Evolutionary conservation across 2,329 filamentous ascomycete genomes (phyloP).

Genomic region (Fusarium circinatum): DNA sequence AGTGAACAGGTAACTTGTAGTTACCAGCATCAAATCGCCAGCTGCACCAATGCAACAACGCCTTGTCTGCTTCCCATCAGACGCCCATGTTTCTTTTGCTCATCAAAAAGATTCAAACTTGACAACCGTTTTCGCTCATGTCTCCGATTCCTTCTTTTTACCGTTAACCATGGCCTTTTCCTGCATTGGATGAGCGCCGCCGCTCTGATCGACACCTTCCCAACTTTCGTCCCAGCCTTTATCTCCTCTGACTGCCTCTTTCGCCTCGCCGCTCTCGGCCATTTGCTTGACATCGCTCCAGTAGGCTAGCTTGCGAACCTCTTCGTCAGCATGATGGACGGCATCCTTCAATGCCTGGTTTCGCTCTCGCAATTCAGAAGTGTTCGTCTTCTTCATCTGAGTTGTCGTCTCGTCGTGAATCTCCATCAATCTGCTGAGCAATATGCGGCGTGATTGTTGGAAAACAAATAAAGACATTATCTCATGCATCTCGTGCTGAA

Average conservation of each 20-base stretch:
- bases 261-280: constrained; percentile 62
- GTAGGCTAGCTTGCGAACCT: constrained; percentile 84
- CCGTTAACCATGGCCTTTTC: constrained; percentile 36
- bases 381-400: constrained; percentile 52
- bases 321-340: constrained; percentile 79
- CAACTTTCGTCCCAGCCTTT: constrained; percentile 54
- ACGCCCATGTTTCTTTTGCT: background rate
- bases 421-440: constrained; percentile 77
- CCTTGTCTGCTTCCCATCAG: constrained; percentile 1
- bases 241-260: constrained; percentile 54
- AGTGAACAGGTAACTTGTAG: background rate
- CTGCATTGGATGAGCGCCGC: constrained; percentile 53
- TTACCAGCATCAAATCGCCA: background rate
- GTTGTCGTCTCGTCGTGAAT: constrained; percentile 58
- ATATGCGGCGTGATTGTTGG: constrained; percentile 82
- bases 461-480: constrained; percentile 91
- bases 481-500: constrained; percentile 81
- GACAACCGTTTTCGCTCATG: background rate
- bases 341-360: constrained; percentile 79
- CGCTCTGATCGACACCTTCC: constrained; percentile 65
- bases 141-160: constrained; percentile 21
- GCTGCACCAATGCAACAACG: constrained; percentile 18
- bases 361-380: constrained; percentile 51
- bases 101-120: background rate
- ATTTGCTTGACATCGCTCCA: constrained; percentile 86